phyloP scores from a whole-genome alignment of 306 rosid genomes.

The Prunus kanzakura region DNA sequence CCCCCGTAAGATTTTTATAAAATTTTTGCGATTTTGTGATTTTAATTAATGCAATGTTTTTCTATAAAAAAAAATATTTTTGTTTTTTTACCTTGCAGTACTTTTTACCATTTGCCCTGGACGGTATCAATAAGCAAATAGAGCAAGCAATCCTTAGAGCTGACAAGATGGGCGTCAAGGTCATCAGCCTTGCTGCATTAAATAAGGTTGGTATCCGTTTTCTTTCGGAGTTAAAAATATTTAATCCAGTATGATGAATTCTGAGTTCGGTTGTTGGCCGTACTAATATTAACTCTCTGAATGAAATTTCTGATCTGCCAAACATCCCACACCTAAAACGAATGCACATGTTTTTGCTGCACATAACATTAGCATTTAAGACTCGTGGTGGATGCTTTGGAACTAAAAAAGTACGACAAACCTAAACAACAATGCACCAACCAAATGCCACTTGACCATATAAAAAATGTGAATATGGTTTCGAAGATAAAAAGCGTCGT shows the following conservation, averaged over 20 bases:
- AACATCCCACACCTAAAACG: not conserved
- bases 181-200: slow-evolving; percentile 93
- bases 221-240: not conserved
- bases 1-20: not conserved
- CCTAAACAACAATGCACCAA: not conserved
- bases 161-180: slow-evolving; percentile 80
- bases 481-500: not conserved
- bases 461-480: not conserved
- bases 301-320: not conserved
- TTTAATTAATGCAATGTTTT: too few species aligned
- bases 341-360: not conserved
- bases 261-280: slow-evolving; percentile 41
- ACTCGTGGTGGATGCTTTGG: not conserved
- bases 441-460: not conserved
- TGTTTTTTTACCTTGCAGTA: slow-evolving; percentile 43
- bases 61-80: too few species aligned
- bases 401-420: too few species aligned
- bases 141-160: slow-evolving; percentile 86
- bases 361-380: not conserved
- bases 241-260: slow-evolving; percentile 13
- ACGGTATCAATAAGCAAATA: slow-evolving; percentile 83
- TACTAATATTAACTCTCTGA: slow-evolving; percentile 9
- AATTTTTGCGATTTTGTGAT: too few species aligned
- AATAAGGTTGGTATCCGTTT: slow-evolving; percentile 66
- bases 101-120: slow-evolving; percentile 86